Percentiles rank a stretch among this genome's conserved stretches.
Evolutionary conservation across 495 filamentous ascomycete genomes (phyloP).

Genomic region (Tetracladium marchalianum): DNA sequence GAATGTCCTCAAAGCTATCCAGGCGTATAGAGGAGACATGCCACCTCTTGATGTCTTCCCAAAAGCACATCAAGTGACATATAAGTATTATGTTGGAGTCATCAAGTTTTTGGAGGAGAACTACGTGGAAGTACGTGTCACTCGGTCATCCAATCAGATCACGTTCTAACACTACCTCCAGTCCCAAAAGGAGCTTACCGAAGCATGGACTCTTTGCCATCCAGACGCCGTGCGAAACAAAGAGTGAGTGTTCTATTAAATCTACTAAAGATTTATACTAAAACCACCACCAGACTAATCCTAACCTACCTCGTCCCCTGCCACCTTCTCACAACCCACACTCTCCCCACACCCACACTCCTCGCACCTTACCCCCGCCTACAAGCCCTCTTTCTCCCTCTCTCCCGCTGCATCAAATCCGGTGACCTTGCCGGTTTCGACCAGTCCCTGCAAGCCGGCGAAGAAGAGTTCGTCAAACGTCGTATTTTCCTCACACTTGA

Average conservation of each 20-base stretch:
- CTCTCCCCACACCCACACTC: slow-evolving; percentile 60
- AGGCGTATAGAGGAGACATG: slow-evolving; percentile 63
- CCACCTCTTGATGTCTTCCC: slow-evolving; percentile 67
- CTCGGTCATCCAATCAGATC: background rate
- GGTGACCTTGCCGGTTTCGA: slow-evolving; percentile 84
- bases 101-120: slow-evolving; percentile 87
- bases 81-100: slow-evolving; percentile 89
- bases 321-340: slow-evolving; percentile 77
- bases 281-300: slow-evolving; percentile 53
- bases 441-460: slow-evolving; percentile 63
- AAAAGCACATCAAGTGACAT: slow-evolving; percentile 86
- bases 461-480: slow-evolving; percentile 85
- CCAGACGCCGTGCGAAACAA: slow-evolving; percentile 59
- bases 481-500: slow-evolving; percentile 93
- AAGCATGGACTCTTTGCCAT: slow-evolving; percentile 71
- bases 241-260: slow-evolving; percentile 44
- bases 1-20: slow-evolving; percentile 73
- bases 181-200: slow-evolving; percentile 72
- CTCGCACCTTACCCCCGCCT: slow-evolving; percentile 70
- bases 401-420: slow-evolving; percentile 64
- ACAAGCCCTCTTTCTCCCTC: slow-evolving; percentile 63
- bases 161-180: slow-evolving; percentile 24
- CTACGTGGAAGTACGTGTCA: slow-evolving; percentile 54
- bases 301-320: slow-evolving; percentile 94
- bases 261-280: background rate